Evolutionary conservation across 2,329 filamentous ascomycete genomes (phyloP), one percentile per base, ranked within the genome.

Genomic region (Neonectria ditissima): DNA sequence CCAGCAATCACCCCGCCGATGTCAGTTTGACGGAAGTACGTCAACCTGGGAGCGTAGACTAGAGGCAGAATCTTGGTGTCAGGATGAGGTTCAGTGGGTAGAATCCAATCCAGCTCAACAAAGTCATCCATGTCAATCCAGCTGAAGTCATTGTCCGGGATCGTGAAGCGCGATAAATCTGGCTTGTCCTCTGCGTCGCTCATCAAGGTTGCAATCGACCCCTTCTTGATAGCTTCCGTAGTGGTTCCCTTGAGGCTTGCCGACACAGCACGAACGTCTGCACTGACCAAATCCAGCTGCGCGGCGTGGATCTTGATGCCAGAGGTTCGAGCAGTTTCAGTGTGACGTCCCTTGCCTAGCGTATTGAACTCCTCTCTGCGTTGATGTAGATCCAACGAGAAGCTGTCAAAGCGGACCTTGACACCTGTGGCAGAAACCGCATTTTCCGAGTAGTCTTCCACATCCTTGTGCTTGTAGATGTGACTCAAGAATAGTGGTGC

Each of bases 81-180:
- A 1, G 95, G 94, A 69, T 97, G 97, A 32, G 91, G 89, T 74
- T 97, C 93, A 14, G 93, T 91, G 0, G 95, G 95, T 24, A 97
- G 80, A 57, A 97, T 94, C 95, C 95, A 98, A 76, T 97, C 97
- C 22, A 99, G 82, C 77, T 99, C 96, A 30, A 99, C 94, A 79
- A 99, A 99, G 76, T 99, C 96, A 75, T 99, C 96, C 94, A 99
- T 98, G 74, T 99, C 96, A 66, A 99, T 94, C 96, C 96, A 99
- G 59, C 91, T 94, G 70, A 94, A 90, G 74, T 99, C 96, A 58
- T 97, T 92, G 76, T 99, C 96, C 0, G 96, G 95, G 53, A 99
- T 99, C 0, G 91, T 95, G 76, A 99, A 99, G 56, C 91, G 91
- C 0, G 94, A 97, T 53, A 97, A 83, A 75, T 95, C 91, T 3